Evolutionary conservation across 768 basidiomycete species (phyloP).

Genomic region (Lactarius tabidus): DNA sequence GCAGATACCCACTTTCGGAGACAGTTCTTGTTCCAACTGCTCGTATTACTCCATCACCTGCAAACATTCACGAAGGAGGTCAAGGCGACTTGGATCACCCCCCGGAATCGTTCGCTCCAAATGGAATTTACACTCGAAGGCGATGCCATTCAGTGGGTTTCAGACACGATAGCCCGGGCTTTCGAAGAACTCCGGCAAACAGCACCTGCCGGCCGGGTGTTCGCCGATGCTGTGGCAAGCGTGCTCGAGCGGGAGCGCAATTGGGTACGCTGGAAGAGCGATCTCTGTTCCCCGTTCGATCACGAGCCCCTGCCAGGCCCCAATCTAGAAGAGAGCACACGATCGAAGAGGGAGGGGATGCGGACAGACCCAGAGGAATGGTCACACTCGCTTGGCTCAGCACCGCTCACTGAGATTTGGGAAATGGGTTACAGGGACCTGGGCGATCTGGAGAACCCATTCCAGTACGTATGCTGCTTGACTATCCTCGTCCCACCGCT

Average conservation of each 20-base stretch:
- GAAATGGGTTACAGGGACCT: slow-evolving; percentile 71
- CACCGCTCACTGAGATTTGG: slow-evolving; percentile 77
- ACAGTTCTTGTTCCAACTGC: slow-evolving; percentile 82
- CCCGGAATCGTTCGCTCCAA: slow-evolving; percentile 73
- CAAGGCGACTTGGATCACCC: slow-evolving; percentile 56
- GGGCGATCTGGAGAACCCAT: slow-evolving; percentile 57
- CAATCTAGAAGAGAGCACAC: slow-evolving; percentile 62
- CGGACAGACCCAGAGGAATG: slow-evolving; percentile 56
- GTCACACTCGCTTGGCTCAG: slow-evolving; percentile 62
- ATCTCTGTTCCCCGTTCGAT: slow-evolving; percentile 75
- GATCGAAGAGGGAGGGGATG: slow-evolving; percentile 47
- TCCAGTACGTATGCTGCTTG: slow-evolving; percentile 49
- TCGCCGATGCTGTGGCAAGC: slow-evolving; percentile 65
- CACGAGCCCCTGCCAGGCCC: slow-evolving; percentile 56
- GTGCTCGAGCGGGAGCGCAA: slow-evolving; percentile 83
- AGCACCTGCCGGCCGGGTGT: slow-evolving; percentile 69
- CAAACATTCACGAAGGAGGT: slow-evolving; percentile 66
- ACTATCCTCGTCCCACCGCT: not conserved
- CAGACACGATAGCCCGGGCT: slow-evolving; percentile 58
- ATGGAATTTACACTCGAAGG: slow-evolving; percentile 77
- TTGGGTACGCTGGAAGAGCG: slow-evolving; percentile 90
- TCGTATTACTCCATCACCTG: slow-evolving; percentile 74
- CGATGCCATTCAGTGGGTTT: slow-evolving; percentile 69
- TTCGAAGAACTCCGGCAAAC: slow-evolving; percentile 62
- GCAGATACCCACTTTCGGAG: slow-evolving; percentile 91